Percentiles rank a stretch among this genome's conserved stretches.
phyloP scores from a whole-genome alignment of 768 basidiomycete genomes.

The Leccinum rimulosum region DNA sequence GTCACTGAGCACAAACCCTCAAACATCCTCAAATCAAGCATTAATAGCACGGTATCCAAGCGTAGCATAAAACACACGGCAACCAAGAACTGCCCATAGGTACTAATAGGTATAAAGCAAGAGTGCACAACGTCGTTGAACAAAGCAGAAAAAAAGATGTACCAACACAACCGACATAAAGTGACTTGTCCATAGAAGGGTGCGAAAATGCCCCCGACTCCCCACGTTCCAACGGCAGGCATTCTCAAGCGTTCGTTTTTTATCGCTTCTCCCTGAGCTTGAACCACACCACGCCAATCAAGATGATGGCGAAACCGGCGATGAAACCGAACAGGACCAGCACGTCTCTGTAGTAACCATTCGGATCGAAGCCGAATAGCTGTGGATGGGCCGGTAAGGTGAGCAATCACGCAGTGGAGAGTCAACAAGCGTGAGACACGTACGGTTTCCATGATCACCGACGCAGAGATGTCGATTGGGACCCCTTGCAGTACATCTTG shows the following conservation, averaged over 20 bases:
- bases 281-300: conserved; percentile 78
- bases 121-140: not conserved
- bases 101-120: not conserved
- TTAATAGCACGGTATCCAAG: not conserved
- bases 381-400: conserved; percentile 23
- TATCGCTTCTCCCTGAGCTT: conserved; percentile 74
- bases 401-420: not conserved
- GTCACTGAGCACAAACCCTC: too few relatives aligned
- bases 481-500: conserved; percentile 77
- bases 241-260: conserved; percentile 10
- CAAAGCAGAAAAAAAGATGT: not conserved
- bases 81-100: not conserved
- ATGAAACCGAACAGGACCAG: conserved; percentile 85
- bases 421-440: conserved; percentile 19
- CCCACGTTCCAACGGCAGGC: too few relatives aligned
- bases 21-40: too few relatives aligned
- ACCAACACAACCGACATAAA: not conserved
- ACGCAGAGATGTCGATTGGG: conserved; percentile 75
- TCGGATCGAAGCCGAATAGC: conserved; percentile 83
- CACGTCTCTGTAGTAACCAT: conserved; percentile 88
- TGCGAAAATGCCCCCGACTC: not conserved
- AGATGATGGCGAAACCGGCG: conserved; percentile 67
- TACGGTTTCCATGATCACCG: conserved; percentile 82
- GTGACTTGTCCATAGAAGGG: too few relatives aligned
- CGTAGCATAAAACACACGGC: not conserved